phyloP scores from a whole-genome alignment of 2,329 filamentous ascomycete species.

The Ascochyta viciae-villosae region DNA sequence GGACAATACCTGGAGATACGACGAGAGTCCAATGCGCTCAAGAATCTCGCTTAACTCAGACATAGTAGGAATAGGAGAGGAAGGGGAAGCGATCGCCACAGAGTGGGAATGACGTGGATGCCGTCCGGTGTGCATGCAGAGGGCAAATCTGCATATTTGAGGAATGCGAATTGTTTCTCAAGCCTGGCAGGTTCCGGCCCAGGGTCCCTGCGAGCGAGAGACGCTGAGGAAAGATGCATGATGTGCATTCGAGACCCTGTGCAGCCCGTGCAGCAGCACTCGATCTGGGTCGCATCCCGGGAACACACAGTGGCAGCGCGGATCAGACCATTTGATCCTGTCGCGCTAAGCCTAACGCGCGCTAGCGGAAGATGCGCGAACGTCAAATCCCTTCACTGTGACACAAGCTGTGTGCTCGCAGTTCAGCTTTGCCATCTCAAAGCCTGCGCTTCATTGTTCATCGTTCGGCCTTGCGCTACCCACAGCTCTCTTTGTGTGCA shows the following conservation, averaged over 20 bases:
- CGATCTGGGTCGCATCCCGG: slow-evolving; percentile 5
- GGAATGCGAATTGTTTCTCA: slow-evolving; percentile 18
- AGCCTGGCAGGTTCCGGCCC: slow-evolving; percentile 22
- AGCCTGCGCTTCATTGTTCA: slow-evolving; percentile 1
- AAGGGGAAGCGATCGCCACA: slow-evolving; percentile 36
- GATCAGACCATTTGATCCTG: slow-evolving; percentile 4
- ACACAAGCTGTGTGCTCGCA: neutral
- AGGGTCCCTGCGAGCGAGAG: slow-evolving; percentile 13
- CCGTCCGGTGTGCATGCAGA: slow-evolving; percentile 18
- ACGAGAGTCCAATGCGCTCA: slow-evolving; percentile 38
- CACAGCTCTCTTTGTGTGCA: neutral
- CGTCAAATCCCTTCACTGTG: neutral
- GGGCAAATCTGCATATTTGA: slow-evolving; percentile 32
- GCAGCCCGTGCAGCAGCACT: neutral
- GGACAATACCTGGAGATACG: slow-evolving; percentile 37
- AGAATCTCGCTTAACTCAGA: slow-evolving; percentile 40
- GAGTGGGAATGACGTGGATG: slow-evolving; percentile 25
- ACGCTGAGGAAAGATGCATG: slow-evolving; percentile 24
- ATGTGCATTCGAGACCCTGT: slow-evolving; percentile 17
- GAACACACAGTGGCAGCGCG: neutral
- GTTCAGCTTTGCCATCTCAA: slow-evolving; percentile 5
- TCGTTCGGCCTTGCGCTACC: slow-evolving; percentile 2
- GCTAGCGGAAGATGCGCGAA: slow-evolving; percentile 2
- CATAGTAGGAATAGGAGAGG: slow-evolving; percentile 27
- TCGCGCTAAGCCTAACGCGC: neutral